Percentiles rank a stretch among this genome's conserved stretches.
These are phyloP conservation scores for Calonectria hongkongensis DNA, from an alignment of 2,329 filamentous ascomycete species.

Conservation along the genomic window DNA sequence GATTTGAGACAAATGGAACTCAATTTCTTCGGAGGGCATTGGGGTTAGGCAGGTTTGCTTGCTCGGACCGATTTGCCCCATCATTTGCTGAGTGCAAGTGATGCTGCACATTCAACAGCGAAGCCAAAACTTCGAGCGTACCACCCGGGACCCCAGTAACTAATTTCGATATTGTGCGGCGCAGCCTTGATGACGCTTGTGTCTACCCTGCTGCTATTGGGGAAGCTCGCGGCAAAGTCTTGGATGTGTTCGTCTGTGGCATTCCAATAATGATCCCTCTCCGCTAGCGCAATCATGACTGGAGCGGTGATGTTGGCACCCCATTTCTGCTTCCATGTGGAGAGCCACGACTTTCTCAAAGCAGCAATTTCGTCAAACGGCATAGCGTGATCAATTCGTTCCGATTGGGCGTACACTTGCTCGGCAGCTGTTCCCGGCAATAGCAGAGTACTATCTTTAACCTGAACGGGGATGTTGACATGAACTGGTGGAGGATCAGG, in stretches of 20 bases:
- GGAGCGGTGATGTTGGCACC: slow-evolving; percentile 38
- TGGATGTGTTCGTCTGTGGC: slow-evolving; percentile 47
- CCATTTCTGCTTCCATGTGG: slow-evolving; percentile 48
- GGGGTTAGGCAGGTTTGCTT: not conserved
- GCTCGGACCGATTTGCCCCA: not conserved
- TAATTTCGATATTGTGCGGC: slow-evolving; percentile 50
- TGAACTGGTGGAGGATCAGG: slow-evolving; percentile 37
- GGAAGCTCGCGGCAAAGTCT: slow-evolving; percentile 37
- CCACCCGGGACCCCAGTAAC: slow-evolving; percentile 48
- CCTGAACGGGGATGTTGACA: slow-evolving; percentile 43
- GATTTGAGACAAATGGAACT: not conserved
- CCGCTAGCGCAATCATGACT: slow-evolving; percentile 44
- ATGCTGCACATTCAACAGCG: slow-evolving; percentile 47
- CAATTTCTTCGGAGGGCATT: not conserved
- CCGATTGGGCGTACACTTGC: slow-evolving; percentile 42
- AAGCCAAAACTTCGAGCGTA: slow-evolving; percentile 50
- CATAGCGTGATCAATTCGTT: slow-evolving; percentile 44
- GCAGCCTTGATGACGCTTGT: slow-evolving; percentile 44
- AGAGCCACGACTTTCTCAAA: slow-evolving; percentile 41
- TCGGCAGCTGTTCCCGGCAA: slow-evolving; percentile 45
- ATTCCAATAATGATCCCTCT: slow-evolving; percentile 45
- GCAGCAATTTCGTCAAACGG: slow-evolving; percentile 45
- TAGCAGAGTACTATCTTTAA: slow-evolving; percentile 47
- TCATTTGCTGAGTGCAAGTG: slow-evolving; percentile 29
- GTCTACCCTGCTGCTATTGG: slow-evolving; percentile 44